Evolutionary conservation across 345 rosid species (phyloP).

Genomic region (Hibiscus mutabilis): DNA sequence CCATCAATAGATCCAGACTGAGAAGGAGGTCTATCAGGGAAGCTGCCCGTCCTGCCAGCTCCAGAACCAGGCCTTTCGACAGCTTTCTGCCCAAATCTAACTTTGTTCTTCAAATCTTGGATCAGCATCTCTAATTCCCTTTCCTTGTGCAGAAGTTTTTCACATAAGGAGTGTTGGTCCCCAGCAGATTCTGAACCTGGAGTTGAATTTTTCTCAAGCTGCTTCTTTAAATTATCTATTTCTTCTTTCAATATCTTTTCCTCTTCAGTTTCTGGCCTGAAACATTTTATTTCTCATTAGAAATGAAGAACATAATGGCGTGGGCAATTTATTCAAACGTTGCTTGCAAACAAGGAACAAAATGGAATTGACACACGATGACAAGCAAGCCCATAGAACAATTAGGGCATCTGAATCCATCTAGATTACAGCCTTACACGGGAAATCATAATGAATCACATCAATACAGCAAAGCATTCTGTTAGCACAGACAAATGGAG

Average conservation of each 20-base stretch:
- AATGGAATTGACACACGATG: neutral
- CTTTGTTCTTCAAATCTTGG: slow-evolving; percentile 68
- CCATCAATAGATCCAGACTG: slow-evolving; percentile 71
- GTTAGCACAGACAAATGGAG: neutral
- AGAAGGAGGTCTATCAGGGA: slow-evolving; percentile 78
- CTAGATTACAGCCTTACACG: neutral
- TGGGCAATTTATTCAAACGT: neutral
- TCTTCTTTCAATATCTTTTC: slow-evolving; percentile 68
- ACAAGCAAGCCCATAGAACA: neutral
- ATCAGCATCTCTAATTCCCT: slow-evolving; percentile 52
- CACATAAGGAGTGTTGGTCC: slow-evolving; percentile 28
- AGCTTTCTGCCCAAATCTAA: slow-evolving; percentile 71
- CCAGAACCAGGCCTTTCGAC: slow-evolving; percentile 75
- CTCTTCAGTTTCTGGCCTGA: slow-evolving; percentile 83
- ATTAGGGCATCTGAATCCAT: neutral
- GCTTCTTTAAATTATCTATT: slow-evolving; percentile 44
- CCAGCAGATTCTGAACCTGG: slow-evolving; percentile 25
- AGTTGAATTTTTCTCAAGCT: slow-evolving; percentile 35
- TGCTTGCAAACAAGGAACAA: neutral
- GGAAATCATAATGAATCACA: neutral
- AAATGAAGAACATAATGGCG: neutral
- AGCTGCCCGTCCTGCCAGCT: slow-evolving; percentile 53
- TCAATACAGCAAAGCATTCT: neutral
- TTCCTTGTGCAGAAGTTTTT: slow-evolving; percentile 50
- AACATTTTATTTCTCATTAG: slow-evolving; percentile 11